phyloP scores from a whole-genome alignment of 768 basidiomycete species.

The Krasilnikovozyma curviuscula region DNA sequence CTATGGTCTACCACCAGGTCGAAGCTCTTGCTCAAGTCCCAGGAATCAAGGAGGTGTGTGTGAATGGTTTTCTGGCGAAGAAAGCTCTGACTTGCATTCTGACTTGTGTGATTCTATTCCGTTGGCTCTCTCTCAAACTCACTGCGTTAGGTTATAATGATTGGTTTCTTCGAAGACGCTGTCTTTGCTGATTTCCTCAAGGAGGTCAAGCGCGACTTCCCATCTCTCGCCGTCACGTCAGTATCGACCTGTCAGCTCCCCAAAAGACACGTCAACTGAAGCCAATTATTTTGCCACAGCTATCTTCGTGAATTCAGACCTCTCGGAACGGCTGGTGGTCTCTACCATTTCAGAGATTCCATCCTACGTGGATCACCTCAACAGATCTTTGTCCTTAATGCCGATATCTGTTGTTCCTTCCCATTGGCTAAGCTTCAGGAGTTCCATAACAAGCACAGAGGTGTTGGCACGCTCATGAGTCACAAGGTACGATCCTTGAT shows the following conservation, averaged over 20 bases:
- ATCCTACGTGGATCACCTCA: constrained; percentile 26
- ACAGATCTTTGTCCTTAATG: constrained; percentile 32
- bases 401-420: constrained; percentile 31
- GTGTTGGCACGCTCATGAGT: constrained; percentile 30
- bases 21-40: constrained; percentile 27
- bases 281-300: constrained; percentile 9
- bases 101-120: not conserved
- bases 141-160: constrained; percentile 9
- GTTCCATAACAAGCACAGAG: constrained; percentile 23
- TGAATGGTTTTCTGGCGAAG: constrained; percentile 27
- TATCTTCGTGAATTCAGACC: constrained; percentile 31
- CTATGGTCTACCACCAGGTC: constrained; percentile 31
- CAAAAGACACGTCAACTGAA: not conserved
- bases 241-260: not conserved
- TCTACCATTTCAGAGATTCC: constrained; percentile 28
- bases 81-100: not conserved
- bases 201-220: constrained; percentile 29
- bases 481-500: no score
- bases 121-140: not conserved
- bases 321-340: constrained; percentile 30
- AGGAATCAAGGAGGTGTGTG: constrained; percentile 26
- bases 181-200: constrained; percentile 29
- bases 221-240: constrained; percentile 26
- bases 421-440: not conserved
- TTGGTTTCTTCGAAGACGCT: constrained; percentile 24